These are phyloP conservation scores for Aspergillus ochraceus DNA, from an alignment of 2,329 filamentous ascomycete genomes.

Conservation along the genomic window DNA sequence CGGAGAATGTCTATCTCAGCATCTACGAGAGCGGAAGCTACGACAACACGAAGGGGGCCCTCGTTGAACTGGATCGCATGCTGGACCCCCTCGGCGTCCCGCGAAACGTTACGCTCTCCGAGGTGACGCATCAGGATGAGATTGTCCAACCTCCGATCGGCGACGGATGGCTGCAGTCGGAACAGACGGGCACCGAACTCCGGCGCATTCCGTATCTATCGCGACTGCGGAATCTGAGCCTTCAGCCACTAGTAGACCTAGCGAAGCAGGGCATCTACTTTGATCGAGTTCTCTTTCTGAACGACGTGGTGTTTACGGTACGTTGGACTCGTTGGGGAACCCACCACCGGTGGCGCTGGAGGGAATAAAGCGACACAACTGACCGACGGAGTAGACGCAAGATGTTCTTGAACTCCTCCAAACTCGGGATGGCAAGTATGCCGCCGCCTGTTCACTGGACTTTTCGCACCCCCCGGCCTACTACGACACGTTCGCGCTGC, in stretches of 20 bases:
- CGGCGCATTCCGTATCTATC: not conserved
- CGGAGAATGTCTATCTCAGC: not conserved
- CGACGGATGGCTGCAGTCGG: not conserved
- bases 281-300: not conserved
- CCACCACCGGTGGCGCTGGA: not conserved
- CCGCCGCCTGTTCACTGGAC: not conserved
- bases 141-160: not conserved
- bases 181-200: not conserved
- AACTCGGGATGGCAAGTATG: not conserved
- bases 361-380: not conserved
- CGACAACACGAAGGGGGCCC: not conserved
- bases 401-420: not conserved
- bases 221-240: not conserved
- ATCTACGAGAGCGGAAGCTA: slow-evolving; percentile 3
- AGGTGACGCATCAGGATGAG: not conserved
- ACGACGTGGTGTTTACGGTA: slow-evolving; percentile 1
- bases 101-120: not conserved
- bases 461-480: not conserved
- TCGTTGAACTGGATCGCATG: not conserved
- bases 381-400: not conserved
- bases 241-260: not conserved
- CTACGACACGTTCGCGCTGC: not conserved
- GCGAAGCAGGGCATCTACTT: slow-evolving; percentile 1
- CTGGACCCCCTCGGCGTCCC: not conserved
- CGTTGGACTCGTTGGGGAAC: not conserved